Evolutionary conservation across 2,329 filamentous ascomycete species (phyloP).

Genomic region (Neofusicoccum ribis): DNA sequence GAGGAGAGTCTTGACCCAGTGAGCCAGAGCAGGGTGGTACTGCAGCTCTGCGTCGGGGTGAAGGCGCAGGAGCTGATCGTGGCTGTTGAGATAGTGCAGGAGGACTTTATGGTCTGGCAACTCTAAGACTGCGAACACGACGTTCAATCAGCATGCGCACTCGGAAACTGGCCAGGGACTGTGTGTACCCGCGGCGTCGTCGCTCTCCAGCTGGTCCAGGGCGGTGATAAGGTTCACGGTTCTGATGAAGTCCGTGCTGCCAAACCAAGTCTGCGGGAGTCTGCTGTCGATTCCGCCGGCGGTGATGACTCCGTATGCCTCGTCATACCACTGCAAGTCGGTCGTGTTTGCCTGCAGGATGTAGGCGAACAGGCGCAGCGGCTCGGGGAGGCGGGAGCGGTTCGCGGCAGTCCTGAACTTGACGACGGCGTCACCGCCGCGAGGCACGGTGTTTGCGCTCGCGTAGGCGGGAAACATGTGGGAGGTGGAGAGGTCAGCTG

Average conservation of each 20-base stretch:
- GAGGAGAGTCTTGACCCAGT: constrained; percentile 41
- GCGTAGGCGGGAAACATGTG: background rate
- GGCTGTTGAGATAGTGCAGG: constrained; percentile 4
- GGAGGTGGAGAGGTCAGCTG: background rate
- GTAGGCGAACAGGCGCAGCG: background rate
- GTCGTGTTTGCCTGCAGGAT: background rate
- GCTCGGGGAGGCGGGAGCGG: constrained; percentile 3
- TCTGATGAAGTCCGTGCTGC: background rate
- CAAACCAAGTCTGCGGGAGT: background rate
- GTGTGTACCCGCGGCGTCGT: background rate
- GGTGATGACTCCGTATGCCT: background rate
- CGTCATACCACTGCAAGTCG: background rate
- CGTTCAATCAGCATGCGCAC: background rate
- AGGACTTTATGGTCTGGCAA: background rate
- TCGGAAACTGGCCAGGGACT: background rate
- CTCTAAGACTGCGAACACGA: background rate
- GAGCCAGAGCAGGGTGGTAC: constrained; percentile 40
- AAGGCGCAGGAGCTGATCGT: background rate
- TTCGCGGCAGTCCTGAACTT: background rate
- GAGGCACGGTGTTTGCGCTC: background rate
- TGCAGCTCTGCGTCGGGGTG: constrained; percentile 29
- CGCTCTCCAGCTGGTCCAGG: background rate
- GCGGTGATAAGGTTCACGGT: constrained; percentile 3
- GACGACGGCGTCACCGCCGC: background rate
- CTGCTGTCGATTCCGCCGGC: background rate